These are phyloP conservation scores for Phlebiopsis flavidoalba DNA, from an alignment of 768 basidiomycete species.

Conservation along the genomic window DNA sequence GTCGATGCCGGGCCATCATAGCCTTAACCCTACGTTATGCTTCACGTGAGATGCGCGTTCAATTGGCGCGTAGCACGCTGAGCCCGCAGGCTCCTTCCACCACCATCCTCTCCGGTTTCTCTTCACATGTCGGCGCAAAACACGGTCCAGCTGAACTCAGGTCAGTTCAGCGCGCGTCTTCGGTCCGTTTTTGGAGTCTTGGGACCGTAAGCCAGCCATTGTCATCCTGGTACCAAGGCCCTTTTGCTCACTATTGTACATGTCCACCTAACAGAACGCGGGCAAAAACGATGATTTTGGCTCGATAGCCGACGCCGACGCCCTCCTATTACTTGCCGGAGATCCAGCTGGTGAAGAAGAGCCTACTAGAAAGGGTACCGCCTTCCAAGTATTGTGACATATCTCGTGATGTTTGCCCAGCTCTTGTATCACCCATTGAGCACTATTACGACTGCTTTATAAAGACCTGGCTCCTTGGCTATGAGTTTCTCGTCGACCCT, in stretches of 20 bases:
- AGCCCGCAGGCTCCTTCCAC: not conserved
- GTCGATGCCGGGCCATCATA: not conserved
- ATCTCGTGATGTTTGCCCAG: constrained; percentile 13
- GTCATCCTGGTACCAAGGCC: not conserved
- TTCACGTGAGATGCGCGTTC: constrained; percentile 15
- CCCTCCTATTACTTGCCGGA: constrained; percentile 67
- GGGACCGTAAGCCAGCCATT: constrained; percentile 26
- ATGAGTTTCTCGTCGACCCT: constrained; percentile 96
- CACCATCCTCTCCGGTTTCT: constrained; percentile 16
- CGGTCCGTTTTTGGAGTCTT: constrained; percentile 26
- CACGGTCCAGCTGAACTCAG: constrained; percentile 69
- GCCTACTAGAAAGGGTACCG: constrained; percentile 85
- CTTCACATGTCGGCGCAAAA: constrained; percentile 23
- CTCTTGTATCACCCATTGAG: not conserved
- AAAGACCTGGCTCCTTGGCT: constrained; percentile 98
- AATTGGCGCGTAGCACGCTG: constrained; percentile 10
- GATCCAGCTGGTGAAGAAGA: constrained; percentile 84
- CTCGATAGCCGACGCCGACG: constrained; percentile 63
- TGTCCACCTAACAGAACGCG: constrained; percentile 44
- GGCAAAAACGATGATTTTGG: constrained; percentile 66
- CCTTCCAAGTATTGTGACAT: constrained; percentile 54
- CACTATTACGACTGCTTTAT: not conserved
- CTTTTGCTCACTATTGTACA: not conserved
- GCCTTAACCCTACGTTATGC: constrained; percentile 1
- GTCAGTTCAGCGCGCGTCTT: constrained; percentile 28